phyloP scores from a whole-genome alignment of 495 filamentous ascomycete genomes.

The Xylaria acuta region DNA sequence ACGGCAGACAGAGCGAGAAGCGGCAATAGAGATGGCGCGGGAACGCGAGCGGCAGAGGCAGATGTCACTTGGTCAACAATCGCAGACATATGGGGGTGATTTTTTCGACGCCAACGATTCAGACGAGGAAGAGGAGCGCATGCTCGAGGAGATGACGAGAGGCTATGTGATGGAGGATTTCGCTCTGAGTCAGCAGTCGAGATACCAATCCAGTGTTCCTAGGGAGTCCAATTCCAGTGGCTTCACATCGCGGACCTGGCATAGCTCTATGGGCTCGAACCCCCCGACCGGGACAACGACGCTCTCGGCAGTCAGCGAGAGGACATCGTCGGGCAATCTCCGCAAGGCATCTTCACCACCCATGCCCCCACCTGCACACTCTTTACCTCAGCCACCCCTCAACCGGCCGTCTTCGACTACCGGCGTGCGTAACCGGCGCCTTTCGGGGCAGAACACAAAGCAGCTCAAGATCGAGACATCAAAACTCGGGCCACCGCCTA shows the following conservation, averaged over 20 bases:
- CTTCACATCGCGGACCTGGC: conserved; percentile 83
- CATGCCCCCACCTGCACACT: conserved; percentile 53
- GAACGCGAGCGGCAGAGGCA: conserved; percentile 56
- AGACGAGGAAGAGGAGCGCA: conserved; percentile 91
- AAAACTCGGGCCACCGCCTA: conserved; percentile 49
- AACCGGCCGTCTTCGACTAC: conserved; percentile 49
- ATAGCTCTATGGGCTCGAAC: conserved; percentile 82
- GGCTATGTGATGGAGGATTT: conserved; percentile 90
- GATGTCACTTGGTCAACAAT: conserved; percentile 36
- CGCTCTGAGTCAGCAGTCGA: conserved; percentile 58
- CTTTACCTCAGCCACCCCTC: conserved; percentile 47
- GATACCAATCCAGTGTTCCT: conserved; percentile 68
- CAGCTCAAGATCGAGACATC: conserved; percentile 91
- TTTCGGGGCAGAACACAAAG: conserved; percentile 78
- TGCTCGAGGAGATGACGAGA: conserved; percentile 90
- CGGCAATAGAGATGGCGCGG: conserved; percentile 66
- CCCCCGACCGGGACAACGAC: conserved; percentile 74
- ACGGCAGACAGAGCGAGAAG: conserved; percentile 76
- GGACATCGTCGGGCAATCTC: conserved; percentile 43
- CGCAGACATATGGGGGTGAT: conserved; percentile 39
- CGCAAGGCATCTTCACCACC: conserved; percentile 41
- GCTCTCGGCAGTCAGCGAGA: conserved; percentile 80
- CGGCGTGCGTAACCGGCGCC: conserved; percentile 77
- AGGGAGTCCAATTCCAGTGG: conserved; percentile 89
- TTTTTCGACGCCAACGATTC: conserved; percentile 73